Base-by-base conservation (phyloP, 352 stramenopile genomes). In the Vaucheria bursata region DNA sequence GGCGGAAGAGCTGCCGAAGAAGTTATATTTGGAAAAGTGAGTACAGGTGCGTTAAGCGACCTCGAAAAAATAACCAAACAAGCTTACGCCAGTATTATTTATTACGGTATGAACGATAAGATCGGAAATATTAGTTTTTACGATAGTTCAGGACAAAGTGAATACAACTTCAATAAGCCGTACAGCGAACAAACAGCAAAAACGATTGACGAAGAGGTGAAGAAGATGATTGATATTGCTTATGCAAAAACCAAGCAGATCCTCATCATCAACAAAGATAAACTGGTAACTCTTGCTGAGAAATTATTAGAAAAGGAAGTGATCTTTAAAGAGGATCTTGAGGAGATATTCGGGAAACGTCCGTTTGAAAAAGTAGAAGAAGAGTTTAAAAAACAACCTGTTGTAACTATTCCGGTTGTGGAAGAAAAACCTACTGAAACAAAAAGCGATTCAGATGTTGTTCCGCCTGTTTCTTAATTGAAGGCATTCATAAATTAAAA, bases 321-420 rank as follows among this genome's bases (percentile, higher is more conserved):
- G n/a, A 98, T 99, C 81, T 98, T 96, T 79, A 94, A 98, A 86
- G 91, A 95, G 79, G 94, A 98, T 86, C 95, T 98, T 68, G 89
- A 97, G 65, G 89, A 94, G 52, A 86, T 97, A 52, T 91, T 99
- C 80, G 95, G 95, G 5, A 87, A 89, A 7, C 90, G 95, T 74
- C 94, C 94, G n/a, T n/a, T n/a, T n/a, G n/a, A n/a, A n/a, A n/a
- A n/a, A n/a, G n/a, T n/a, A n/a, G n/a, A n/a, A n/a, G n/a, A n/a
- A n/a, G n/a, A n/a, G n/a, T n/a, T n/a, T n/a, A n/a, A n/a, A n/a
- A n/a, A n/a, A n/a, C n/a, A n/a, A n/a, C n/a, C n/a, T n/a, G n/a
- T n/a, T n/a, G n/a, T n/a, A n/a, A n/a, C n/a, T n/a, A n/a, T n/a
- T n/a, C n/a, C n/a, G n/a, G n/a, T n/a, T n/a, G n/a, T n/a, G n/a